phyloP scores from a whole-genome alignment of 2,329 filamentous ascomycete species.

The Monascus ruber region DNA sequence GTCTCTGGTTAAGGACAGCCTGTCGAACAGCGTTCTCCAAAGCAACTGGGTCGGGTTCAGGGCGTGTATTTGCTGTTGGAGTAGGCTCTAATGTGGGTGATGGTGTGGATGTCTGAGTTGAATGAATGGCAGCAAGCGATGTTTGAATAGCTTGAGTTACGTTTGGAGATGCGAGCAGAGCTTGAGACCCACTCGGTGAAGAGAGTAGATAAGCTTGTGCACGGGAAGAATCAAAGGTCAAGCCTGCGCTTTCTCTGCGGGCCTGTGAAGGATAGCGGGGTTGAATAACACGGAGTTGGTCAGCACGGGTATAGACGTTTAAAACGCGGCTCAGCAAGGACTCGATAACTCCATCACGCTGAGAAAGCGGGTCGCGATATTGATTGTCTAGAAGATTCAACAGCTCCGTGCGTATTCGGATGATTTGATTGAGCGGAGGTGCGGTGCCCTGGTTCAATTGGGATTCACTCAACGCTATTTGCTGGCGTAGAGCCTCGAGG shows the following conservation, averaged over 20 bases:
- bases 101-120: conserved; percentile 3
- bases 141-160: conserved; percentile 13
- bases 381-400: conserved; percentile 22
- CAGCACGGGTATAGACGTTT: conserved; percentile 18
- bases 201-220: conserved; percentile 33
- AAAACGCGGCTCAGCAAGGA: conserved; percentile 19
- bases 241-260: conserved; percentile 4
- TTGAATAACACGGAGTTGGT: conserved; percentile 18
- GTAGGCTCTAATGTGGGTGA: background rate
- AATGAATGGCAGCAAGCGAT: conserved; percentile 6
- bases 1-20: conserved; percentile 18
- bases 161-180: conserved; percentile 30
- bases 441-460: conserved; percentile 16
- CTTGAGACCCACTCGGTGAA: conserved; percentile 34
- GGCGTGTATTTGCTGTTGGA: conserved; percentile 4
- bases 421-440: conserved; percentile 21
- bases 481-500: conserved; percentile 10
- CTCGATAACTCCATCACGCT: conserved; percentile 15
- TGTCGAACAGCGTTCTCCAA: conserved; percentile 23
- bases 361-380: conserved; percentile 12
- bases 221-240: conserved; percentile 3
- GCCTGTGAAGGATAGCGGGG: conserved; percentile 1
- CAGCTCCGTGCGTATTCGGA: conserved; percentile 18
- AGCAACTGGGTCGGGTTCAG: conserved; percentile 9
- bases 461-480: conserved; percentile 17